A percentile compares a stretch with the other conserved stretches of the same genome.
These are phyloP conservation scores for Zygnema circumcarinatum DNA, from an alignment of 139 green algal species.

Conservation along the genomic window DNA sequence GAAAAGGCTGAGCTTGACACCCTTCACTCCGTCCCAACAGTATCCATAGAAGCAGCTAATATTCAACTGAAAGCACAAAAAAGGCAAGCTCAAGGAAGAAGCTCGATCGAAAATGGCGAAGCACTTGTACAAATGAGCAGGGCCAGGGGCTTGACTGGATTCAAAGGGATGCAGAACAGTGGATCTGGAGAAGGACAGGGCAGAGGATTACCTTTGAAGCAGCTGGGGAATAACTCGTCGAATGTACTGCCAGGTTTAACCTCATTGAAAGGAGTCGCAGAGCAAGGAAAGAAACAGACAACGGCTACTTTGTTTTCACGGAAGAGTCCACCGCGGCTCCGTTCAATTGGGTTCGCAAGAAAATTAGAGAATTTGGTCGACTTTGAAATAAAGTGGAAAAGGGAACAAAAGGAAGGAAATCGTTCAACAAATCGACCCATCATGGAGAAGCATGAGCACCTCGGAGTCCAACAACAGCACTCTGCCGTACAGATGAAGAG, in stretches of 20 bases:
- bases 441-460: neutral
- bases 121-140: no score
- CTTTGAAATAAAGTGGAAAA: no score
- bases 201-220: no score
- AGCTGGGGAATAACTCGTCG: neutral
- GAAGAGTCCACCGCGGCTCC: neutral
- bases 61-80: no score
- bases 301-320: neutral
- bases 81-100: no score
- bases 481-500: neutral
- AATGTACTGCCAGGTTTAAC: neutral
- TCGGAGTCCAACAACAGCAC: neutral
- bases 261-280: neutral
- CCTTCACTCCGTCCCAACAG: no score
- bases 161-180: neutral
- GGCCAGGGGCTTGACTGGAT: no score
- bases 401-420: neutral
- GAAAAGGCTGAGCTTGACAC: no score
- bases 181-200: neutral
- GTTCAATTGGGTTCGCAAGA: neutral
- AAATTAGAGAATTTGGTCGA: neutral
- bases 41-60: no score
- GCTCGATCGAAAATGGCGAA: no score
- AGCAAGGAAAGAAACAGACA: neutral
- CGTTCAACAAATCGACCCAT: neutral